Conservation (phyloP, 2,329 filamentous ascomycete genomes). For the Zasmidium citrigriseum region DNA sequence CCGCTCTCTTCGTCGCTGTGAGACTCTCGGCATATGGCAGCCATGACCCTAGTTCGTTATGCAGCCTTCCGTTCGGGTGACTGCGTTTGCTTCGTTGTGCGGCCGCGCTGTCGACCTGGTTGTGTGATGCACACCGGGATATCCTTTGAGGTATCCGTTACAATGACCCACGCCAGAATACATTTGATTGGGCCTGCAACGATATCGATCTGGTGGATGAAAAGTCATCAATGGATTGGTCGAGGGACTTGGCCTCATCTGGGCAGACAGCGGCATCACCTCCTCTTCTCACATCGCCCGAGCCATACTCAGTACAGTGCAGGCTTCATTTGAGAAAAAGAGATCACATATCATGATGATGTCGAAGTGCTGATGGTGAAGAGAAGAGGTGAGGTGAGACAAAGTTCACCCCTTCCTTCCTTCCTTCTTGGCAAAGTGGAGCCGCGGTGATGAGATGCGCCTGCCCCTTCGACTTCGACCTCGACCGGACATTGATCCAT, state of each 20-base stretch:
- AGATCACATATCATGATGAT: background rate
- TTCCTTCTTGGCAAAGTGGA: background rate
- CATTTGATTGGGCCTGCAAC: no score
- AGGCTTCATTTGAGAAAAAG: background rate
- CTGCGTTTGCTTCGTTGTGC: background rate
- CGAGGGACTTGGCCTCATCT: no score
- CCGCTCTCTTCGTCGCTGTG: background rate
- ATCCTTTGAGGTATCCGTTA: no score
- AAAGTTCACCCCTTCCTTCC: background rate
- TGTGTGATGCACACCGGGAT: background rate
- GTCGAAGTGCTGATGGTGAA: background rate
- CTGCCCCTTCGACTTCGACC: background rate
- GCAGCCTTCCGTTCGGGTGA: background rate
- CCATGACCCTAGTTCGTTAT: background rate
- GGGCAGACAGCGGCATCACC: no score
- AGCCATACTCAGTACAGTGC: no score
- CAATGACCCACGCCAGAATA: no score
- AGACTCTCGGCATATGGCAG: background rate
- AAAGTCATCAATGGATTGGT: no score
- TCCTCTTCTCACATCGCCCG: no score
- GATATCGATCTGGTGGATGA: no score
- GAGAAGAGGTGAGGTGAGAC: background rate
- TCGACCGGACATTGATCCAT: background rate
- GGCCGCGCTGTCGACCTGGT: background rate
- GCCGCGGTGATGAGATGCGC: no score